Evolutionary conservation across 129 eudicot genomes (phyloP), one percentile per base, ranked within the genome.

Genomic region (Helianthus tuberosus): DNA sequence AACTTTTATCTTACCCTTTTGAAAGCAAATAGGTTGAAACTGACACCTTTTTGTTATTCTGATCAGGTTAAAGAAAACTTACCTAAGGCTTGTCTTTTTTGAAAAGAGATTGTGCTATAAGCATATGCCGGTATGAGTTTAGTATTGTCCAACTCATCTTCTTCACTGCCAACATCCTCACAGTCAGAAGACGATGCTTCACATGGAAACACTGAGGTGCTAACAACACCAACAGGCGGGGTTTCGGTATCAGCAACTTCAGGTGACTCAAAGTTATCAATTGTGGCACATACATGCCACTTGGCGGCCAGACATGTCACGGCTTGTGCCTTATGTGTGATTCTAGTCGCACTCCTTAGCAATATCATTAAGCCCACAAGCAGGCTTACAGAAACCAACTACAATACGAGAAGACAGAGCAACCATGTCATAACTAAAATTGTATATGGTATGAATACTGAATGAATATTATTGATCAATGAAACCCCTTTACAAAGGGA

Each of bases 11-110:
- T 54, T 54, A 54, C 60, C 11, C 60, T 2, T 16, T 51, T 6
- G 60, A 54, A 54, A 54, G 27, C 29, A 54, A 54, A 54, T 54
- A 54, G 29, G 60, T 16, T 1, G 11, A 16, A 54, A 16, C 0
- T 54, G 60, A 54, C 60, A 54, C 11, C 50, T 15, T 69, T 58
- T 8, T 8, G 23, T 32, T 17, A 13, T 13, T 77, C 32, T 59
- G 11, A 65, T 9, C 50, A 38, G 23, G 14, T 20, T 72, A 52
- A 46, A 53, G 29, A 29, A 12, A 64, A 32, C 81, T 75, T 76
- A 89, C 98, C 98, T 48, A 93, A 76, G n/a, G 98, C 98, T 74
- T 92, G 94, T 77, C 98, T 78, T 77, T 93, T 93, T 72, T 93
- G 98, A 72, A 85, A 89, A n/a, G 95, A 88, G 74, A 93, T 84